Conservation (phyloP, 163 green algal genomes). For the Chloromonas sp. region DNA sequence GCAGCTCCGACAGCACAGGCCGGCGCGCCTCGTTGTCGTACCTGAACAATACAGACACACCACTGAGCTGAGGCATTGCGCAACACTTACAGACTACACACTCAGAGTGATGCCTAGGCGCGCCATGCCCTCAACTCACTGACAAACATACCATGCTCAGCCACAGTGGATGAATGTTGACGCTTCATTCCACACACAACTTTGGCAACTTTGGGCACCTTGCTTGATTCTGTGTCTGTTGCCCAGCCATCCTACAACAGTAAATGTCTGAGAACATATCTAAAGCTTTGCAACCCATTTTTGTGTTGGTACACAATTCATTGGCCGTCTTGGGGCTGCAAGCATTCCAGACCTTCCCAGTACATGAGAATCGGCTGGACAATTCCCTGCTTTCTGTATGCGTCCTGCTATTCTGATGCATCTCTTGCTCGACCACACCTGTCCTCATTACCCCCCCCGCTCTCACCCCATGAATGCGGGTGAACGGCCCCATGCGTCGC, state of each 20-base stretch:
- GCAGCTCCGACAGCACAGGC: neutral
- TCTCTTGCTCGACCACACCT: no score
- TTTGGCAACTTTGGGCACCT: no score
- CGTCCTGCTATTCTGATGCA: no score
- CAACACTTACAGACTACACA: neutral
- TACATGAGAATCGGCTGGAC: no score
- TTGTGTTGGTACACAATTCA: no score
- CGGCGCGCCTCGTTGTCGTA: conserved; percentile 4
- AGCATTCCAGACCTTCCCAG: no score
- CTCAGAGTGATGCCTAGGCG: neutral
- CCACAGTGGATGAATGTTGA: no score
- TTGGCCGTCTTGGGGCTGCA: no score
- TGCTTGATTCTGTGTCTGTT: neutral
- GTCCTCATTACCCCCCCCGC: no score
- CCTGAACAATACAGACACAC: neutral
- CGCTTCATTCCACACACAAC: no score
- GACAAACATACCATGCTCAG: neutral
- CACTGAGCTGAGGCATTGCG: neutral
- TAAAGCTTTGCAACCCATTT: no score
- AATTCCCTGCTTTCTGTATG: no score
- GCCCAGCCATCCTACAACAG: neutral
- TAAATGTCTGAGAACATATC: neutral
- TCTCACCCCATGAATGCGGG: conserved; percentile 20
- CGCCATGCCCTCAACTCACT: neutral
- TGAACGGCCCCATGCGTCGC: conserved; percentile 4